Percentiles rank a stretch among this genome's conserved stretches.
Conservation (phyloP, 148 eudicot species). For the Chenopodium berlandieri region DNA sequence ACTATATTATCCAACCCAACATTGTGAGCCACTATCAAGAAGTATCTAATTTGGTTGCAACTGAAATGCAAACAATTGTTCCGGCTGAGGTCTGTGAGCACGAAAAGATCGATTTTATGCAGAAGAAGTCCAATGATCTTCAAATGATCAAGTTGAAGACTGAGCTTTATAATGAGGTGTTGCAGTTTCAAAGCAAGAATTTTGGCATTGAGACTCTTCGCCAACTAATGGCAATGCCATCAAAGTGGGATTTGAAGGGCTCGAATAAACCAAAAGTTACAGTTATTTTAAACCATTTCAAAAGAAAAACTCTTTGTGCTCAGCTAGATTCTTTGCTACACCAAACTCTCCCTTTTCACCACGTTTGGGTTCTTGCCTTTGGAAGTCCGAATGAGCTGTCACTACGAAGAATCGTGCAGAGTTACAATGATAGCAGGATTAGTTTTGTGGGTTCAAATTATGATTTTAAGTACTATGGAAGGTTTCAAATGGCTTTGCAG, state of each 20-base stretch:
- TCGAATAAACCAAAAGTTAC: constrained; percentile 61
- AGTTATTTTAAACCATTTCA: constrained; percentile 89
- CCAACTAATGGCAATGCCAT: constrained; percentile 75
- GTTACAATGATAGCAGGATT: constrained; percentile 74
- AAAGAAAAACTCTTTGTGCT: constrained; percentile 81
- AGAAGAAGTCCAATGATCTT: constrained; percentile 79
- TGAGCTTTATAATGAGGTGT: constrained; percentile 69
- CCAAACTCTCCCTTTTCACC: constrained; percentile 92
- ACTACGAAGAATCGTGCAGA: constrained; percentile 62
- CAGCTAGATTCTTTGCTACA: constrained; percentile 80
- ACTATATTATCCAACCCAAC: constrained; percentile 60
- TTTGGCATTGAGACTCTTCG: constrained; percentile 56
- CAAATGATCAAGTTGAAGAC: constrained; percentile 81
- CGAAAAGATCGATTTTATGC: constrained; percentile 81
- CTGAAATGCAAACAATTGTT: constrained; percentile 34
- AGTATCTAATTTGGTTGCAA: constrained; percentile 21
- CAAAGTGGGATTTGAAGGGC: constrained; percentile 68
- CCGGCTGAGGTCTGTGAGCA: constrained; percentile 65
- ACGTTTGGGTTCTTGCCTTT: constrained; percentile 91
- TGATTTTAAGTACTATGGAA: constrained; percentile 97
- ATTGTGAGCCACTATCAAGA: constrained; percentile 62
- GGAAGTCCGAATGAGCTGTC: constrained; percentile 81
- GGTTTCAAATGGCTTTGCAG: constrained; percentile 93
- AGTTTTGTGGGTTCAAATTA: constrained; percentile 78
- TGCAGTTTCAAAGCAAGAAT: constrained; percentile 52